Base-by-base conservation (phyloP, 225 moss, liverwort and hornwort species). In the Marchantia polymorpha region DNA sequence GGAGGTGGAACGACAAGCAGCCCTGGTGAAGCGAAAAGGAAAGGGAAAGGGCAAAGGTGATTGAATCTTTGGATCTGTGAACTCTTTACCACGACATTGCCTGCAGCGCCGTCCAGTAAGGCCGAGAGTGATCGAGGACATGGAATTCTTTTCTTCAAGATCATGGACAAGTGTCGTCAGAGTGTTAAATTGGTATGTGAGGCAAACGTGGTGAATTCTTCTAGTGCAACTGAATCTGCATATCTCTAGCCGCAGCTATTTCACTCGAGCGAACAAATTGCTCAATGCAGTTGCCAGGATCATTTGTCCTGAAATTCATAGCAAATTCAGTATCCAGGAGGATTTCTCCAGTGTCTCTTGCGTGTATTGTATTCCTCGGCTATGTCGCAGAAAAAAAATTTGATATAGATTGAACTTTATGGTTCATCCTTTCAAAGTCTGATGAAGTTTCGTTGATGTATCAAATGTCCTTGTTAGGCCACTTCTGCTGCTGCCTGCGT, bases 1-100 rank as follows among this genome's bases (percentile, higher is more conserved):
- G 12, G 67, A 75, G 23, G 81, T 76, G 75, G 77, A 87, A 51
- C 81, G 83, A 26, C 56, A 78, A 10, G 79, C 76, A 11, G 27
- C 58, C 27, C 64, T 47, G 25, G 39, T 72, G 12, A 79, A 82
- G 70, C 69, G 78, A n/a, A 80, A 55, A 55, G 72, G 16, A 79
- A 81, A 75, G 69, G 72, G 76, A 79, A 64, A 74, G 60, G 63
- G 72, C 52, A 77, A 77, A 63, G 52, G 64, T 47, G 76, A 77
- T 77, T 77, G 76, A 77, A 23, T 50, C 16, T 6, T 14, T 25
- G n/a, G 26, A 65, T 27, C 60, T 61, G 60, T 8, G 60, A 3
- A 8, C n/a, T 61, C 39, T 2, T 39, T 39, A 39, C 39, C 5
- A 39, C 3, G 39, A 39, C 39, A 39, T 39, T 39, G 5, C 39